Evolutionary conservation across 2,329 filamentous ascomycete species (phyloP).

Genomic region (Epichloe typhina): DNA sequence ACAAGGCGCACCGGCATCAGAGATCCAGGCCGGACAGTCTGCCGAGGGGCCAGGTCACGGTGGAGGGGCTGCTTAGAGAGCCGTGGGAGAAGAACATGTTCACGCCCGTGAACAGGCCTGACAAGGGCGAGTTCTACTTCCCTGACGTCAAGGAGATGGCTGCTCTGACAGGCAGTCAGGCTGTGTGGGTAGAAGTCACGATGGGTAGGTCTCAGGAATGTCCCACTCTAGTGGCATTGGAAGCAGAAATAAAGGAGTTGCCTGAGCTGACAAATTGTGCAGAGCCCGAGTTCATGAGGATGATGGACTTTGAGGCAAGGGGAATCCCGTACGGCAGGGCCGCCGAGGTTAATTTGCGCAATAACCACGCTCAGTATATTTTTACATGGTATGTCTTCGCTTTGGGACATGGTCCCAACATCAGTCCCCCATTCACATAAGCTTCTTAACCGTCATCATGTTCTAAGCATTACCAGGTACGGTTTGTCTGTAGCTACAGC

Average conservation of each 20-base stretch:
- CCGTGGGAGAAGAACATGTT: conserved; percentile 98
- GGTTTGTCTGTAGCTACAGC: conserved; percentile 72
- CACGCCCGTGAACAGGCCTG: conserved; percentile 78
- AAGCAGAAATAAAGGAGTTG: no score
- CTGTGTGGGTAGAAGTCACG: conserved; percentile 91
- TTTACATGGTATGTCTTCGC: conserved; percentile 74
- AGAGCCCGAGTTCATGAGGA: conserved; percentile 68
- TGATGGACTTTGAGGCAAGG: conserved; percentile 61
- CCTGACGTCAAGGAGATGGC: conserved; percentile 93
- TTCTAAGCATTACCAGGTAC: conserved; percentile 48
- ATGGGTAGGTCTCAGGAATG: conserved; percentile 49
- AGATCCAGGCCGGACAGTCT: conserved; percentile 51
- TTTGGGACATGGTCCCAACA: background rate
- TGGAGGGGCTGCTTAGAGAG: conserved; percentile 75
- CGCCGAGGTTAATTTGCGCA: conserved; percentile 82
- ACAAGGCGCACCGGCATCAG: conserved; percentile 58
- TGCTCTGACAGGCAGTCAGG: conserved; percentile 61
- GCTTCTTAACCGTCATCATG: background rate
- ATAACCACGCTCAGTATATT: conserved; percentile 97
- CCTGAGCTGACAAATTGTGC: background rate
- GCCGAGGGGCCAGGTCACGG: conserved; percentile 55
- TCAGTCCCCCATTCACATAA: background rate
- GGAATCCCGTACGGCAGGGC: conserved; percentile 83
- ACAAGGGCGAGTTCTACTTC: conserved; percentile 83
- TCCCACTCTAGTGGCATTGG: no score